These are phyloP conservation scores for Craterostigma plantagineum DNA, from an alignment of 257 asterid species.

Conservation along the genomic window DNA sequence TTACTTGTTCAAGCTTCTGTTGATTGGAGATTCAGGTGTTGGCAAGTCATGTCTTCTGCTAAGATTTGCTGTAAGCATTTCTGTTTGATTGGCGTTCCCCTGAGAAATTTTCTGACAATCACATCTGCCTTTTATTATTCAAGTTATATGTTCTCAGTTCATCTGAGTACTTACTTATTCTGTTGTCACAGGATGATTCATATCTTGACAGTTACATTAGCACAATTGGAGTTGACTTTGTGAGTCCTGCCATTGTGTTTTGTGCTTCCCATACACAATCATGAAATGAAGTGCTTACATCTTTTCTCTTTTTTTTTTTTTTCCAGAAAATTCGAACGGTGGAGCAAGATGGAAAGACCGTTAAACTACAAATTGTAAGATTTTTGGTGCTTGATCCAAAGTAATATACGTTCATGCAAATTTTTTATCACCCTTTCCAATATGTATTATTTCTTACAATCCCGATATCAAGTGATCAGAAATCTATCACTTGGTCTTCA, in stretches of 20 bases:
- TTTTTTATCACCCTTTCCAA: not conserved
- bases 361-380: slow-evolving; percentile 69
- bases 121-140: no score
- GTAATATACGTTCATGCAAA: not conserved
- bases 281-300: slow-evolving; percentile 4
- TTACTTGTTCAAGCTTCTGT: no score
- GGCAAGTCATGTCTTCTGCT: no score
- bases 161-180: not conserved
- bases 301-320: slow-evolving; percentile 7
- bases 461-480: no score
- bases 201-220: slow-evolving; percentile 84
- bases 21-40: no score
- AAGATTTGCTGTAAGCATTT: no score
- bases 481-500: no score
- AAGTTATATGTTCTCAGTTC: no score
- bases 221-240: slow-evolving; percentile 93
- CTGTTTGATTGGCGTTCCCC: no score
- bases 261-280: slow-evolving; percentile 1
- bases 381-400: slow-evolving; percentile 4
- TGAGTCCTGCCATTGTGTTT: slow-evolving; percentile 17
- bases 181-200: slow-evolving; percentile 49
- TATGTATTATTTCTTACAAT: not conserved
- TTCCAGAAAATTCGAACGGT: slow-evolving; percentile 80
- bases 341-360: slow-evolving; percentile 83
- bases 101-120: no score